phyloP scores from a whole-genome alignment of 345 rosid genomes.

The Salix caprea region DNA sequence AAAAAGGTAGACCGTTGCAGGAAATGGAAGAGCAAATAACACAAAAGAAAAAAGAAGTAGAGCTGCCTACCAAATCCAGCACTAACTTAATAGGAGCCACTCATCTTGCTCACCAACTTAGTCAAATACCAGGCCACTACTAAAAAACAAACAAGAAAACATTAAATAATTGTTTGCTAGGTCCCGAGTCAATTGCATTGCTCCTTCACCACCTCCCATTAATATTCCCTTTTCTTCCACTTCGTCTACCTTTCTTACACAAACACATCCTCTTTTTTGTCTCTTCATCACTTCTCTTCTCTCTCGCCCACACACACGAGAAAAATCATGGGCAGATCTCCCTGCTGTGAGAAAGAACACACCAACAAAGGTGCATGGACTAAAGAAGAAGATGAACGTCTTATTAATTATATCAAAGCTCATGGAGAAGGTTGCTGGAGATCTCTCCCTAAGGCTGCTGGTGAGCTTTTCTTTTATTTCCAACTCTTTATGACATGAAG shows the following conservation, averaged over 20 bases:
- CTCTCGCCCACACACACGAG: background rate
- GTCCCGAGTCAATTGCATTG: conserved; percentile 34
- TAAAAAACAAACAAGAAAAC: background rate
- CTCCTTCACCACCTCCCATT: conserved; percentile 8
- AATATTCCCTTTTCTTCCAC: conserved; percentile 14
- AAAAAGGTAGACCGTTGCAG: background rate
- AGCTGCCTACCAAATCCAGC: conserved; percentile 47
- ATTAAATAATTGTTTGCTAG: background rate
- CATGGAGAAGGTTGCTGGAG: conserved; percentile 63
- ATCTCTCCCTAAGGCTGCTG: conserved; percentile 57
- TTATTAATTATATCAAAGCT: conserved; percentile 35
- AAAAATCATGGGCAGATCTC: conserved; percentile 42
- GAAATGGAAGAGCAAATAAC: background rate
- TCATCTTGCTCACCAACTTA: conserved; percentile 43
- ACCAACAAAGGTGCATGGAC: conserved; percentile 64
- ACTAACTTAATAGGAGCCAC: conserved; percentile 38
- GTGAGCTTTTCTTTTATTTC: conserved; percentile 9
- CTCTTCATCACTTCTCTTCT: background rate
- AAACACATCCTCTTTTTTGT: background rate
- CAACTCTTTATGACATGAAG: background rate
- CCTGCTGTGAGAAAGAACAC: conserved; percentile 62
- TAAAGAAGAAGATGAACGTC: conserved; percentile 53
- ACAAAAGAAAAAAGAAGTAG: conserved; percentile 18
- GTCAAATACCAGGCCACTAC: conserved; percentile 23
- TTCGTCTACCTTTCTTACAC: background rate